phyloP scores from a whole-genome alignment of 176 grass and related monocot genomes.

The Cenchrus americanus region DNA sequence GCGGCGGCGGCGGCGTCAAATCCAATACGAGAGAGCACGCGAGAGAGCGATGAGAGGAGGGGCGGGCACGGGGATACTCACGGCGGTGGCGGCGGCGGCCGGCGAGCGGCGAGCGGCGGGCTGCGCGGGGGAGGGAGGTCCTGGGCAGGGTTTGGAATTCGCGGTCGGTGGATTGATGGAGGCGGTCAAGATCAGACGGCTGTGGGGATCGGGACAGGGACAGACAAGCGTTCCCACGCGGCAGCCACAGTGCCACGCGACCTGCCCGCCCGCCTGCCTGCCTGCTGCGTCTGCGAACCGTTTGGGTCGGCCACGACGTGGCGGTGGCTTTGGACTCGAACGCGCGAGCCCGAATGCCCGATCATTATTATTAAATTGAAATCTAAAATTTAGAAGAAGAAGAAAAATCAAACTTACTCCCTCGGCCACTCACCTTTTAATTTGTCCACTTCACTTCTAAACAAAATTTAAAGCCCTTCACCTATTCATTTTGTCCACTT shows the following conservation, averaged over 20 bases:
- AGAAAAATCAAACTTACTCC: no score
- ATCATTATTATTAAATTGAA: no score
- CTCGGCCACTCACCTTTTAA: no score
- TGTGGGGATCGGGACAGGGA: not conserved
- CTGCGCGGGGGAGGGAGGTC: not conserved
- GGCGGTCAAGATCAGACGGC: not conserved
- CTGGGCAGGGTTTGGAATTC: conserved; percentile 1
- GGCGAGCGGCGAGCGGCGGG: conserved; percentile 7
- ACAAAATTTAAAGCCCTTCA: no score
- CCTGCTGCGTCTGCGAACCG: not conserved
- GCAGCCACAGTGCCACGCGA: not conserved
- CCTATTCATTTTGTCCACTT: no score
- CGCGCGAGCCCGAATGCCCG: not conserved
- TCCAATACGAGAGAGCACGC: not conserved
- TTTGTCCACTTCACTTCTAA: no score
- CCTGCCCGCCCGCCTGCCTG: not conserved
- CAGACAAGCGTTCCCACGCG: not conserved
- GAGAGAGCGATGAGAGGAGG: not conserved
- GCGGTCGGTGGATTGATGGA: conserved; percentile 3
- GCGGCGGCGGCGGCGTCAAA: conserved; percentile 6
- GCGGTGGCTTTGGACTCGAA: not conserved
- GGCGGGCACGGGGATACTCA: not conserved
- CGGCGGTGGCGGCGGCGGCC: conserved; percentile 12
- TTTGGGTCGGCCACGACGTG: not conserved
- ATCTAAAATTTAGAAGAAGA: no score